phyloP scores from a whole-genome alignment of 179 eudicot genomes.

The Patellifolia procumbens region DNA sequence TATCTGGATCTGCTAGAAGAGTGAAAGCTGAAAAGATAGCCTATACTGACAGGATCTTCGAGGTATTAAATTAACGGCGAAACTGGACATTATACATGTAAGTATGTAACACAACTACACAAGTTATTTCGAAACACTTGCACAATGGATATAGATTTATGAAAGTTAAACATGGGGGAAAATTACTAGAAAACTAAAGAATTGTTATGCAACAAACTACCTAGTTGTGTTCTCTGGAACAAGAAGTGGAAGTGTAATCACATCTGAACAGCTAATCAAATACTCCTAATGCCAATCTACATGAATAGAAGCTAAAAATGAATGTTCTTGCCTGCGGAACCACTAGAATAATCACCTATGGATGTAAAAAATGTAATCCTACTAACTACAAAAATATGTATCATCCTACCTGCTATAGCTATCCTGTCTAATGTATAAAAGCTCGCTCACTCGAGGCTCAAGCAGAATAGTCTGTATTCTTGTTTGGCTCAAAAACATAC shows the following conservation, averaged over 20 bases:
- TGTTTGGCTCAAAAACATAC: slow-evolving; percentile 82
- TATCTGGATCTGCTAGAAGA: no score
- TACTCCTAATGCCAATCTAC: slow-evolving; percentile 18
- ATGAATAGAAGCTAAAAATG: no score
- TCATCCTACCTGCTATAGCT: no score
- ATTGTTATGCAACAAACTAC: slow-evolving; percentile 10
- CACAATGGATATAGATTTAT: slow-evolving; percentile 14
- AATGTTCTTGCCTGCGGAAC: no score
- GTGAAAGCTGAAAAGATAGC: no score
- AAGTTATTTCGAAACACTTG: neutral
- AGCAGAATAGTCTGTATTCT: slow-evolving; percentile 48
- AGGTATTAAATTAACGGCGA: no score
- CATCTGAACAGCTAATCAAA: slow-evolving; percentile 15
- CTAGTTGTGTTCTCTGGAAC: slow-evolving; percentile 5
- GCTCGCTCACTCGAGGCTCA: slow-evolving; percentile 13
- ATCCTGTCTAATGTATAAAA: slow-evolving; percentile 21
- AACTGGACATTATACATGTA: no score
- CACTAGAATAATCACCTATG: no score
- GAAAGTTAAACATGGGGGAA: slow-evolving; percentile 21
- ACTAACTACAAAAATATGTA: no score
- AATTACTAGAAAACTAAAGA: slow-evolving; percentile 5
- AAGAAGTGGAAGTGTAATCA: slow-evolving; percentile 15
- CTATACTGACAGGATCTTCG: no score
- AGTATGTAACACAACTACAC: no score
- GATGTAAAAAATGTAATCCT: slow-evolving; percentile 16